Evolutionary conservation across 176 grass and related monocot genomes (phyloP).

Genomic region (Bromus sterilis): DNA sequence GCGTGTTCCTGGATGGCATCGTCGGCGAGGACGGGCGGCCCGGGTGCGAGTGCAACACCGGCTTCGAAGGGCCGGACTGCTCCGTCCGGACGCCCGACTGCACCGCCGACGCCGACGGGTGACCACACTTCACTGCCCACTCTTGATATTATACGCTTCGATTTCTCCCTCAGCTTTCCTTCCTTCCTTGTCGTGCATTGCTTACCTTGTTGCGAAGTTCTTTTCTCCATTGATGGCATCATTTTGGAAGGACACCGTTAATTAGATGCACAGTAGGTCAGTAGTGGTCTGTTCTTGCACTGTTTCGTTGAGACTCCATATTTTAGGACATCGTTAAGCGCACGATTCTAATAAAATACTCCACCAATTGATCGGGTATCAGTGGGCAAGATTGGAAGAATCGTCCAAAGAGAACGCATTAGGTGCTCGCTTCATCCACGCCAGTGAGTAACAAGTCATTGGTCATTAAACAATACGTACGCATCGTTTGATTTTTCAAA

Average conservation of each 20-base stretch:
- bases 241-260: neutral
- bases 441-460: too few relatives aligned
- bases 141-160: neutral
- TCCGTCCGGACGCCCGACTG: slow-evolving; percentile 42
- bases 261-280: neutral
- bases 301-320: neutral
- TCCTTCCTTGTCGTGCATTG: neutral
- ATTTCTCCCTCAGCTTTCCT: neutral
- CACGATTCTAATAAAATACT: neutral
- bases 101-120: slow-evolving; percentile 55
- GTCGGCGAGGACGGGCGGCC: slow-evolving; percentile 24
- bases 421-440: too few relatives aligned
- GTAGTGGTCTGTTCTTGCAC: too few relatives aligned
- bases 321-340: neutral
- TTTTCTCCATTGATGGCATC: neutral
- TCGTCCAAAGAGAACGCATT: too few relatives aligned
- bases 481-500: neutral
- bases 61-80: slow-evolving; percentile 58
- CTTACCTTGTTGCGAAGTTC: neutral
- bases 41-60: slow-evolving; percentile 68
- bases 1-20: slow-evolving; percentile 42
- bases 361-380: neutral
- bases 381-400: neutral
- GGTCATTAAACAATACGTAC: neutral
- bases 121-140: neutral